Evolutionary conservation across 352 stramenopile genomes (phyloP), one percentile per base, ranked within the genome.

Genomic region (Phytophthora syringae): DNA sequence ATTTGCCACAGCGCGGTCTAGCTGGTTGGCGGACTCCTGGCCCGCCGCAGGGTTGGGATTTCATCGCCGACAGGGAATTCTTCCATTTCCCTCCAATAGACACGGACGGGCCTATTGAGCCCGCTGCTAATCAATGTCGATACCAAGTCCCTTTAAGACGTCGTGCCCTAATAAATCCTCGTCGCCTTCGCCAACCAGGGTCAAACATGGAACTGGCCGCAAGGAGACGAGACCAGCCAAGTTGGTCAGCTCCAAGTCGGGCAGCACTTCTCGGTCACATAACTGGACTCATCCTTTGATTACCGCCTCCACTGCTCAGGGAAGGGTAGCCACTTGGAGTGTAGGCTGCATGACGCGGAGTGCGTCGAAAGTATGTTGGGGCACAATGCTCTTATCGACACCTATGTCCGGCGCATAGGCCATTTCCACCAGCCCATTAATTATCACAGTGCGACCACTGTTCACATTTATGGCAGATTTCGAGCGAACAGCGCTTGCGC

Each of bases 211-310:
- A 13, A 66, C 49, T 1, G 51, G 30, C 25, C 45, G 45, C 21
- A 66, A 2, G 5, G 15, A 43, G 1, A 49, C 51, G 9, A 9
- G 10, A 6, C 51, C 51, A 2, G 50, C 54, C 1, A 59, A 44
- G 12, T 54, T 65, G 15, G 10, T 10, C 1, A 66, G 34, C n/a
- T 58, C 27, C 6, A 71, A 34, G 7, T 71, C 39, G 20, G 54
- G 27, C 15, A 66, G 27, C 0, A 60, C 40, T 25, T 54, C 49
- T 1, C 34, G 1, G 16, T 40, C 40, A 15, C 58, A 66, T 10
- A 18, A 7, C 34, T 18, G 10, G 4, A 40, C 22, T 10, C 43
- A 20, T 7, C 36, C 16, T 11, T 30, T 45, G 30, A 49, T 53
- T 24, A 20, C 25, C 10, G 25, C 52, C 13, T 34, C 44, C 47